Evolutionary conservation across 768 basidiomycete genomes (phyloP).

Genomic region (Lentinula lateritia): DNA sequence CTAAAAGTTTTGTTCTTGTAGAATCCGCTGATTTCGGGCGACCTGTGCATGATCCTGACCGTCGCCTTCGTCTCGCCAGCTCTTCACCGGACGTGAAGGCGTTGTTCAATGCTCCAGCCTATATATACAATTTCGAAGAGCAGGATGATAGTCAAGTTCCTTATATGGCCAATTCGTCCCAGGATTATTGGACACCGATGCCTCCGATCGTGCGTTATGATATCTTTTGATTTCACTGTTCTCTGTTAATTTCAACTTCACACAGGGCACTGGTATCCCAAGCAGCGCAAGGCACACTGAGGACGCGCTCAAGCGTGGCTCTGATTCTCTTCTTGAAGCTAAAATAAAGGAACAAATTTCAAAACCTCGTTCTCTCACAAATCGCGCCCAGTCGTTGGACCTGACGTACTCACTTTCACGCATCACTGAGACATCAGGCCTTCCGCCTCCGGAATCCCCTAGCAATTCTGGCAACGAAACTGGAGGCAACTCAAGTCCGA

Average conservation of each 20-base stretch:
- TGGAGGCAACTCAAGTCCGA: slow-evolving; percentile 74
- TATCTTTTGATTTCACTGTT: slow-evolving; percentile 7
- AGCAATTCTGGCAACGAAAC: slow-evolving; percentile 74
- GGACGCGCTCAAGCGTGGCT: slow-evolving; percentile 75
- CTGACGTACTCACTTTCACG: slow-evolving; percentile 80
- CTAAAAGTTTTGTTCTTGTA: slow-evolving; percentile 20
- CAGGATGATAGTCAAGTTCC: slow-evolving; percentile 56
- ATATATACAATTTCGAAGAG: slow-evolving; percentile 76
- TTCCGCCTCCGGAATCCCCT: slow-evolving; percentile 73
- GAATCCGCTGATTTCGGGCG: slow-evolving; percentile 77
- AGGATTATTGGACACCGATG: slow-evolving; percentile 74
- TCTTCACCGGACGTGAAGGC: slow-evolving; percentile 96
- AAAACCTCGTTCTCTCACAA: slow-evolving; percentile 78
- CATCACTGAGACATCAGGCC: slow-evolving; percentile 64
- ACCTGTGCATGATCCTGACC: slow-evolving; percentile 61
- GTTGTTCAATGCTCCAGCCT: slow-evolving; percentile 81
- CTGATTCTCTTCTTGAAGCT: slow-evolving; percentile 78
- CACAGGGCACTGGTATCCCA: slow-evolving; percentile 63
- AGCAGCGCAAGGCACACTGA: slow-evolving; percentile 65
- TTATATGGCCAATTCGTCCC: slow-evolving; percentile 45
- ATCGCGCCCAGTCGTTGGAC: slow-evolving; percentile 87
- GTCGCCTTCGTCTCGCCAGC: slow-evolving; percentile 75
- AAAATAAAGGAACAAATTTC: slow-evolving; percentile 74
- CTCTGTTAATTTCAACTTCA: slow-evolving; percentile 13
- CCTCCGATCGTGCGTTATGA: slow-evolving; percentile 61